Conservation (phyloP, 148 eudicot species). For the Arctostaphylos glauca region DNA sequence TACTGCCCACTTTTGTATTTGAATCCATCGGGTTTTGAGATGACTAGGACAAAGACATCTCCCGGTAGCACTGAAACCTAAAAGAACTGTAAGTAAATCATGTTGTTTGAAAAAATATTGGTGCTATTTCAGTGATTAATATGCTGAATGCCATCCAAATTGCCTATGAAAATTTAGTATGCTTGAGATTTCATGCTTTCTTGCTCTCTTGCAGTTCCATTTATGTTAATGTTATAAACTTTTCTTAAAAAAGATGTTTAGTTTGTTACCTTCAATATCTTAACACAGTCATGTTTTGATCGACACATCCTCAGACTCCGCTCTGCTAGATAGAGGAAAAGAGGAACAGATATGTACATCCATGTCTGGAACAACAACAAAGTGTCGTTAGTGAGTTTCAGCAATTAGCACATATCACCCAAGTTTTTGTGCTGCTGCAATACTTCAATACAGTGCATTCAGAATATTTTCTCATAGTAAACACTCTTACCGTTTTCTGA, state of each 20-base stretch:
- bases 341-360: conserved; percentile 80
- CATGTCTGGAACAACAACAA: conserved; percentile 63
- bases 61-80: conserved; percentile 85
- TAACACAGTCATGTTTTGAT: conserved; percentile 67
- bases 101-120: not conserved
- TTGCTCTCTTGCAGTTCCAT: not conserved
- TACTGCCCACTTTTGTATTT: conserved; percentile 95
- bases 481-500: conserved; percentile 68
- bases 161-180: not conserved
- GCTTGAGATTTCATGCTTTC: not conserved
- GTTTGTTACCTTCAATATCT: conserved; percentile 63
- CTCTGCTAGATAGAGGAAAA: conserved; percentile 67
- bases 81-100: not conserved
- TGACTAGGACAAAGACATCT: conserved; percentile 66
- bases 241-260: not conserved
- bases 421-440: not conserved
- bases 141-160: not conserved
- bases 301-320: conserved; percentile 68
- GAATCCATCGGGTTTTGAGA: conserved; percentile 85
- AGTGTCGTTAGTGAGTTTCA: not conserved
- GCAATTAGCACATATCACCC: not conserved
- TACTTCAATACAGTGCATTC: not conserved
- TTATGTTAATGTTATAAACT: not conserved
- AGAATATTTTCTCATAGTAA: not conserved
- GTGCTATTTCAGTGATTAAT: conserved; percentile 2